phyloP scores from a whole-genome alignment of 768 basidiomycete genomes.

The Boletus reticuloceps region DNA sequence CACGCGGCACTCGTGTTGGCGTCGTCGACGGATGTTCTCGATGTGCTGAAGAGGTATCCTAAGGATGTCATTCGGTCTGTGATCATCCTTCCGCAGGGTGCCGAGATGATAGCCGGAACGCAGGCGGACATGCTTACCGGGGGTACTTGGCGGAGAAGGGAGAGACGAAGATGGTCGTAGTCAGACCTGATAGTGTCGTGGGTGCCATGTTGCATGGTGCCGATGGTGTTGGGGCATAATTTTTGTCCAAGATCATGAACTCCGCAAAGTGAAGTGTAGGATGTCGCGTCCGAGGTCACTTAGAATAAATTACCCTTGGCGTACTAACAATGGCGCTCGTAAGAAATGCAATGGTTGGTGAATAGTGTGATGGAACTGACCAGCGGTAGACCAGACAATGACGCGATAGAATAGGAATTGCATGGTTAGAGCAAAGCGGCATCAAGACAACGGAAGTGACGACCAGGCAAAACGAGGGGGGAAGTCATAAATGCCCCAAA shows the following conservation, averaged over 20 bases:
- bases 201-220: constrained; percentile 1
- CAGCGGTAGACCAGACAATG: no score
- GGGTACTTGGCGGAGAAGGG: background rate
- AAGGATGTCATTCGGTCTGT: constrained; percentile 1
- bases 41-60: constrained; percentile 5
- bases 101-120: background rate
- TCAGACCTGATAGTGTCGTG: constrained; percentile 33
- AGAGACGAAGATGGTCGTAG: constrained; percentile 10
- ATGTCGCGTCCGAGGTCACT: no score
- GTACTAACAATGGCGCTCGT: no score
- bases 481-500: no score
- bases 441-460: no score
- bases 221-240: background rate
- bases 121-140: constrained; percentile 1
- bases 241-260: background rate
- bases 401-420: no score
- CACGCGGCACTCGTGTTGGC: constrained; percentile 34
- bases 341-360: no score
- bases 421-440: no score
- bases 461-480: no score
- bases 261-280: no score
- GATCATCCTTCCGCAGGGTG: constrained; percentile 12
- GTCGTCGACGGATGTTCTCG: constrained; percentile 5
- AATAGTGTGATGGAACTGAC: no score
- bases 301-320: no score